phyloP scores from a whole-genome alignment of 768 basidiomycete species.

The Exidia glandulosa region DNA sequence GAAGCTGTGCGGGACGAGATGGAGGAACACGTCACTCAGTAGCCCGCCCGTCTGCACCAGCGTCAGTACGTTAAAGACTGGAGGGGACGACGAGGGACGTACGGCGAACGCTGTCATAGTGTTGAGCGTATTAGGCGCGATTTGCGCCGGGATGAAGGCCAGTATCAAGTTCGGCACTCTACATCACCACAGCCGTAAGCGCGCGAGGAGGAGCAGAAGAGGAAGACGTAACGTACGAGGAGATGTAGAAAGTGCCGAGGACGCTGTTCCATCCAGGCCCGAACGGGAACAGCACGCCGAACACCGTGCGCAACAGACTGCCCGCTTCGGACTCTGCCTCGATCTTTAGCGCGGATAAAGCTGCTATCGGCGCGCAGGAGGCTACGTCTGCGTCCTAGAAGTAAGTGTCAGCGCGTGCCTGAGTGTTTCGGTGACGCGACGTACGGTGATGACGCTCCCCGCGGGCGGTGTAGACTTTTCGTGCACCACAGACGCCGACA shows the following conservation, averaged over 20 bases:
- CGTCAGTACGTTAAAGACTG: conserved; percentile 7
- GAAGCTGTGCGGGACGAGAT: conserved; percentile 85
- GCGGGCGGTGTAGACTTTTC: no score
- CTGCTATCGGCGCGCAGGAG: no score
- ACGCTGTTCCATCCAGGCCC: conserved; percentile 86
- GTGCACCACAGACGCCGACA: no score
- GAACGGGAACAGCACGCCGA: conserved; percentile 78
- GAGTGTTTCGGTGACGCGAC: no score
- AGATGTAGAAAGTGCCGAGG: conserved; percentile 90
- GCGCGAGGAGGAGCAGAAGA: conserved; percentile 9
- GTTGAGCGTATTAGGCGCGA: conserved; percentile 74
- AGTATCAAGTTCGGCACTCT: conserved; percentile 93
- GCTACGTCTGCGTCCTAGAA: no score
- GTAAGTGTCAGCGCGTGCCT: no score
- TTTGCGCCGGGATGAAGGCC: conserved; percentile 84
- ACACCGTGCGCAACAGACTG: conserved; percentile 76
- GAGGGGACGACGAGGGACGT: conserved; percentile 11
- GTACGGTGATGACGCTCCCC: no score
- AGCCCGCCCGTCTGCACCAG: conserved; percentile 87
- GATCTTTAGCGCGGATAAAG: no score
- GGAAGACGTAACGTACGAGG: conserved; percentile 54
- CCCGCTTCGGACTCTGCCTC: no score
- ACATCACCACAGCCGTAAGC: conserved; percentile 7
- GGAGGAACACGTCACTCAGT: conserved; percentile 85
- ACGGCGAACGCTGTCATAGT: conserved; percentile 95